Evolutionary conservation across 306 rosid genomes (phyloP).

Genomic region (Glycine soja): DNA sequence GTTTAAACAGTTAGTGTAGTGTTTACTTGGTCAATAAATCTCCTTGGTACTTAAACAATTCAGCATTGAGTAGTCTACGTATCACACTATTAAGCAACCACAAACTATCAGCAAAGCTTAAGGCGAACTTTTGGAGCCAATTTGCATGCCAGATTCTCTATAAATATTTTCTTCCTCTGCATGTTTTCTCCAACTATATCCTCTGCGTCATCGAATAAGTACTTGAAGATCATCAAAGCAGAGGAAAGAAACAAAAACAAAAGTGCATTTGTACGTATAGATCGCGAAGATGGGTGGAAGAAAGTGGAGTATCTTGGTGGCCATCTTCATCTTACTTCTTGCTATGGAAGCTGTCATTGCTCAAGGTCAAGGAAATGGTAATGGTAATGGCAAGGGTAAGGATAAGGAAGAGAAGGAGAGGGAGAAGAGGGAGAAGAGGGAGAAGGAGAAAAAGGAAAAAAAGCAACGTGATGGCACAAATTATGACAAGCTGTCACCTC

Average conservation of each 20-base stretch:
- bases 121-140: conserved; percentile 54
- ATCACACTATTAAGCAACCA: conserved; percentile 41
- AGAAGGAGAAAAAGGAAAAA: not conserved
- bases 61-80: conserved; percentile 15
- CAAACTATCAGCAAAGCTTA: conserved; percentile 45
- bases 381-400: not conserved
- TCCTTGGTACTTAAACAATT: not conserved
- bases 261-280: conserved; percentile 14
- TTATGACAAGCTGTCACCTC: too few species aligned
- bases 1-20: not conserved
- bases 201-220: conserved; percentile 17
- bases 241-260: conserved; percentile 29
- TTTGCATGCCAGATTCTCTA: conserved; percentile 15
- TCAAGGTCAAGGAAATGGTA: conserved; percentile 46
- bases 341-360: conserved; percentile 55
- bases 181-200: conserved; percentile 37
- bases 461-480: too few species aligned
- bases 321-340: conserved; percentile 53
- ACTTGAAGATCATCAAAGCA: conserved; percentile 41
- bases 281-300: conserved; percentile 56
- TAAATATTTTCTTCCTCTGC: conserved; percentile 30
- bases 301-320: conserved; percentile 48
- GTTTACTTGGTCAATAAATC: conserved; percentile 37
- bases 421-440: not conserved
- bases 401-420: not conserved